Percentiles rank a stretch among this genome's conserved stretches.
Conservation (phyloP, 1,284 basidiomycete species). For the Irpex sp. region DNA sequence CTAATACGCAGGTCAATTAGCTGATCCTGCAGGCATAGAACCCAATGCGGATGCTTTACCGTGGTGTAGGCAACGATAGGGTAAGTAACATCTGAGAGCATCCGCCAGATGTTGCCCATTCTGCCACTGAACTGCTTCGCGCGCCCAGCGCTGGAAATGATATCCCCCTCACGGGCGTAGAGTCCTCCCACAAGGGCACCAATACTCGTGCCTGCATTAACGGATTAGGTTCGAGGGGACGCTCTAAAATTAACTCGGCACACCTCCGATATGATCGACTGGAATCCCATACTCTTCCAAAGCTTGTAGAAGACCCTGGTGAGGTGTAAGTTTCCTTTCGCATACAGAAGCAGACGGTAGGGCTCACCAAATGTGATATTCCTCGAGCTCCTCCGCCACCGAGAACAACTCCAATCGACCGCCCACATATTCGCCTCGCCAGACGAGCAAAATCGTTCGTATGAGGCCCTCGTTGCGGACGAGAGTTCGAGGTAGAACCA, state of each 20-base stretch:
- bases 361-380: constrained; percentile 82
- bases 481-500: constrained; percentile 59
- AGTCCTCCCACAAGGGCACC: constrained; percentile 94
- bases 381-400: constrained; percentile 97
- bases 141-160: constrained; percentile 82
- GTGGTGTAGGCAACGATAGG: constrained; percentile 98
- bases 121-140: constrained; percentile 90
- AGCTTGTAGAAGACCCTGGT: constrained; percentile 83
- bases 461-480: constrained; percentile 75
- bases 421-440: constrained; percentile 89
- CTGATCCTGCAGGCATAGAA: constrained; percentile 15
- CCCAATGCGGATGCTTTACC: constrained; percentile 37
- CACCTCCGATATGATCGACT: constrained; percentile 86
- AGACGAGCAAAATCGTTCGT: constrained; percentile 92
- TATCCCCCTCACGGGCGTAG: constrained; percentile 91
- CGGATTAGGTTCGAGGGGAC: constrained; percentile 8
- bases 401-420: constrained; percentile 90
- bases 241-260: constrained; percentile 14
- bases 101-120: constrained; percentile 94
- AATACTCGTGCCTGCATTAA: constrained; percentile 73
- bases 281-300: constrained; percentile 91
- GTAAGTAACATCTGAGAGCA: constrained; percentile 94
- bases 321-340: constrained; percentile 9
- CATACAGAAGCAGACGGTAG: constrained; percentile 7
- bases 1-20: constrained; percentile 33